A percentile compares a stretch with the other conserved stretches of the same genome.
Conservation (phyloP, 2,329 filamentous ascomycete genomes). For the Aphanoascus verrucosus region DNA sequence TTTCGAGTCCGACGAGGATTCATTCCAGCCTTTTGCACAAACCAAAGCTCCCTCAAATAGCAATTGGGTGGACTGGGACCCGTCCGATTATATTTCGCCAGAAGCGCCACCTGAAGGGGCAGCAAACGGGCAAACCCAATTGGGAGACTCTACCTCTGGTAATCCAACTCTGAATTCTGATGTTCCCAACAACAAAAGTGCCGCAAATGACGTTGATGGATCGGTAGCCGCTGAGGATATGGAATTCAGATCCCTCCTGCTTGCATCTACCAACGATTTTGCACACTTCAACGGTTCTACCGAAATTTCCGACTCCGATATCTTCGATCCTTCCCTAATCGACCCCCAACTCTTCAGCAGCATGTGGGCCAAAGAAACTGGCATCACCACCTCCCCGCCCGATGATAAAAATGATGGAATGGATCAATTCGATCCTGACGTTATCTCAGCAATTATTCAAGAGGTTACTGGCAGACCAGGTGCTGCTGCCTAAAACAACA, state of each 20-base stretch:
- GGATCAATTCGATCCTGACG: constrained; percentile 12
- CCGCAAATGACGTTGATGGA: neutral
- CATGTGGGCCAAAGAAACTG: constrained; percentile 20
- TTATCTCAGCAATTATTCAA: constrained; percentile 14
- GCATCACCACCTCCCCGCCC: constrained; percentile 2
- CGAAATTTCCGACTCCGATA: constrained; percentile 15
- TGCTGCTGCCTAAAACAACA: neutral
- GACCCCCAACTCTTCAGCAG: constrained; percentile 19
- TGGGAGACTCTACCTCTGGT: neutral
- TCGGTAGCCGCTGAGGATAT: neutral
- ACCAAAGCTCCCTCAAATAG: constrained; percentile 19
- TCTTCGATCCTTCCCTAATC: constrained; percentile 28
- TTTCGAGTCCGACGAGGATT: constrained; percentile 26
- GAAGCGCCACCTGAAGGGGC: constrained; percentile 5
- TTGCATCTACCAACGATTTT: constrained; percentile 14
- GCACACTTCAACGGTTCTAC: constrained; percentile 8
- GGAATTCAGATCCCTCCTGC: constrained; percentile 25
- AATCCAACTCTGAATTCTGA: neutral
- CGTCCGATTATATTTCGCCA: constrained; percentile 28
- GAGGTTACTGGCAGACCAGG: constrained; percentile 7
- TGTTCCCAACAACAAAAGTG: neutral
- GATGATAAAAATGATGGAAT: constrained; percentile 10
- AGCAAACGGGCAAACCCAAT: neutral
- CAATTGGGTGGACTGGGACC: constrained; percentile 32
- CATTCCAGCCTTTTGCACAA: constrained; percentile 23